Evolutionary conservation across 305 asterid genomes (phyloP), one percentile per base, ranked within the genome.

Genomic region (Solanum hybrid): DNA sequence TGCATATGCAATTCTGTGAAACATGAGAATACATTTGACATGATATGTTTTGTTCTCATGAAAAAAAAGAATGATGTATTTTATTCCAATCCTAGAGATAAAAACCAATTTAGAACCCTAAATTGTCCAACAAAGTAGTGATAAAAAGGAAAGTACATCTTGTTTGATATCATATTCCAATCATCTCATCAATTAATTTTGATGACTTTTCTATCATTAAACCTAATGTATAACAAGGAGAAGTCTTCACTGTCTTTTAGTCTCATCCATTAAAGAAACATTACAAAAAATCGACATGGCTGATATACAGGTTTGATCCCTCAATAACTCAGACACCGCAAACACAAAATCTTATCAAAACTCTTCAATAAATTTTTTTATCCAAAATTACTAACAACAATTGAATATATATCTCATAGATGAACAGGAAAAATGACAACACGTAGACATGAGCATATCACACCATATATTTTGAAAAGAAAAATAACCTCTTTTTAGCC

Each of bases 401-500:
- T 31, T 85, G 3, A 85, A 32, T 85, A 85, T 20, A 85, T 22
- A 22, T 85, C 6, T 32, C 51, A 7, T 65, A 27, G 29, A 41
- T 76, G 36, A 36, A 6, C 31, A n/a, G 34, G 22, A 32, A 89
- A 57, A 12, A 24, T 33, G 75, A 29, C 68, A 37, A 81, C 82
- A 89, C 89, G 89, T 15, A 86, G 85, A 90, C 85, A 90, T 61
- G 87, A 89, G 89, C 38, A 76, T 31, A 81, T 27, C 81, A 72
- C 11, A 65, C 39, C 26, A 79, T 45, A 31, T 37, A 89, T 89
- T 84, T 84, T 84, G 81, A 84, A 88, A 92, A 57, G 68, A 14
- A 81, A 83, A 87, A 75, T 68, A 88, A 97, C 99, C 98, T 96
- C 87, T 90, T 91, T 90, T 90, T 95, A 88, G 99, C 99, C 94